These are phyloP conservation scores for Aspergillus pseudoglaucus DNA, from an alignment of 2,329 filamentous ascomycete species.

Conservation along the genomic window DNA sequence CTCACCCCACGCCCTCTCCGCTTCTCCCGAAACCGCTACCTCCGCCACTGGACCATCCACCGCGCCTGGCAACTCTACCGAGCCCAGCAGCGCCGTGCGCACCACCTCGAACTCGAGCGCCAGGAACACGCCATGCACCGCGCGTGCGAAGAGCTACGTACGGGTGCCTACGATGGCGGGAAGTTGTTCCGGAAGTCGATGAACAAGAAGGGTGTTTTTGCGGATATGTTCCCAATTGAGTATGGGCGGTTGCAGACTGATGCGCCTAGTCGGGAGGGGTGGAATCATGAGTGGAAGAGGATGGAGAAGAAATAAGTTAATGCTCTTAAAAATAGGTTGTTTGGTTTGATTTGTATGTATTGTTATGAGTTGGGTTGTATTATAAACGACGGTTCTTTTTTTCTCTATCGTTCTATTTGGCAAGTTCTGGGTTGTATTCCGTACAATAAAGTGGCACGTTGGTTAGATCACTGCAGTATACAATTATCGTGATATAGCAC, in stretches of 20 bases:
- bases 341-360: not conserved
- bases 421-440: not conserved
- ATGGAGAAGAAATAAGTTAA: conserved; percentile 19
- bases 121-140: conserved; percentile 75
- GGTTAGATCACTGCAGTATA: too few relatives aligned
- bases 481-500: not conserved
- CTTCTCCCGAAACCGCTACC: conserved; percentile 76
- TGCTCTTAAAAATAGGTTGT: not conserved
- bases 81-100: conserved; percentile 57
- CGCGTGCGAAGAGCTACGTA: conserved; percentile 76
- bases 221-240: conserved; percentile 76
- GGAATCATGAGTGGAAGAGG: conserved; percentile 89
- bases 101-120: conserved; percentile 66
- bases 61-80: conserved; percentile 84
- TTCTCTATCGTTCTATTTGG: not conserved
- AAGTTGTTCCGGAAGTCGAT: conserved; percentile 79
- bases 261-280: conserved; percentile 68
- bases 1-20: conserved; percentile 69
- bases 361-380: not conserved
- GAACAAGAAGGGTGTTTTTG: conserved; percentile 80
- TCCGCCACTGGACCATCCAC: conserved; percentile 98
- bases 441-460: not conserved
- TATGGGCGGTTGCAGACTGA: conserved; percentile 72
- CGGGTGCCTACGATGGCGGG: conserved; percentile 44
- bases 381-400: not conserved